Evolutionary conservation across 2,329 filamentous ascomycete species (phyloP), one percentile per base, ranked within the genome.

Genomic region (Ambrosiella cleistominuta): DNA sequence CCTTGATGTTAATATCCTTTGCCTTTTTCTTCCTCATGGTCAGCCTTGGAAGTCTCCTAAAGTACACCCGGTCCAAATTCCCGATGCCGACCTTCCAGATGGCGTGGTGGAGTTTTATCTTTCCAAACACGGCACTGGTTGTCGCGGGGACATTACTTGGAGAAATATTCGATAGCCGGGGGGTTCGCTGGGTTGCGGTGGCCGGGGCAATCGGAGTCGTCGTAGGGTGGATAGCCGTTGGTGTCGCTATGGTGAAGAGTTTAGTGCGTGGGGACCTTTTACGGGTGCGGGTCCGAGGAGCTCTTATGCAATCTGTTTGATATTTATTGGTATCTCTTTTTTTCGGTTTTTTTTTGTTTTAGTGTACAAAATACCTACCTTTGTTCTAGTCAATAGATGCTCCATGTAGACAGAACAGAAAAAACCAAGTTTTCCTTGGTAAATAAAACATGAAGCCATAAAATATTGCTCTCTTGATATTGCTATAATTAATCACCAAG

Each of bases 61-160:
- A 81, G 37, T 82, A 84, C 55, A 73, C 82, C 17, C 72, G 75
- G 0, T 67, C 70, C 1, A 71, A 77, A 9, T 75, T 76, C 42
- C 77, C 74, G 60, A 80, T 89, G 72, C 47, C 47, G 1, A 76
- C 81, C 3, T 93, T 90, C 65, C 83, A 85, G 15, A 90, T 93
- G 85, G 87, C 83, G 1, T 94, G 86, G 82, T 93, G 84, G 69
- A 86, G 81, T 2, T 91, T 90, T 68, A 76, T 90, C 4, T 90
- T 90, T 65, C 86, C 86, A 1, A 88, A 90, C 64, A 90, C 86
- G 0, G 85, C 84, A 0, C 70, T 88, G 60, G 78, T 78, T n/a
- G 86, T 83, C 0, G 84, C 86, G 0, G 93, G 86, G 0, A 82
- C 86, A 62, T 79, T 83, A 1, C 77, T 93, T 54, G 85, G 79